phyloP scores from a whole-genome alignment of 768 basidiomycete genomes.

The Tricholoma furcatifolium region DNA sequence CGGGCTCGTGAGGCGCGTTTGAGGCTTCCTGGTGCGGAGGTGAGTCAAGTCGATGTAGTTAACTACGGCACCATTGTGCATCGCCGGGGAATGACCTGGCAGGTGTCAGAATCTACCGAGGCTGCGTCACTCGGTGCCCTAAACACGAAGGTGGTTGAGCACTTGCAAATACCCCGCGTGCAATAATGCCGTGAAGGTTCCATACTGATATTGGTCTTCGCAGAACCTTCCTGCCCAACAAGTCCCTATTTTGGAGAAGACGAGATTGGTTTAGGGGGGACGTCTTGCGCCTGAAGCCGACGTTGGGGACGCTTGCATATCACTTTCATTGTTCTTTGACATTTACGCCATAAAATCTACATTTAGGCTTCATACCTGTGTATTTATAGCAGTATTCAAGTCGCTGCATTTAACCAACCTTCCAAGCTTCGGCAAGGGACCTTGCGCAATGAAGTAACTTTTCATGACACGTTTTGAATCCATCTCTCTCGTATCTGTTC shows the following conservation, averaged over 20 bases:
- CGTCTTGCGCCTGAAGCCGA: too few relatives aligned
- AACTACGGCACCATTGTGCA: slow-evolving; percentile 36
- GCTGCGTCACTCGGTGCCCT: slow-evolving; percentile 23
- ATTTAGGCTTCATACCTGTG: too few relatives aligned
- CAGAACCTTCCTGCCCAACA: slow-evolving; percentile 8
- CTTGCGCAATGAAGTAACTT: too few relatives aligned
- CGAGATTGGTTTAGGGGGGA: slow-evolving; percentile 4
- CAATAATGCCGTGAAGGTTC: slow-evolving; percentile 19
- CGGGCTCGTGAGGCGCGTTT: slow-evolving; percentile 35
- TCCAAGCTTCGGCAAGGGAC: too few relatives aligned
- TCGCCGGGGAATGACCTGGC: neutral
- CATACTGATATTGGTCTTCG: neutral
- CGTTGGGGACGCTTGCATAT: too few relatives aligned
- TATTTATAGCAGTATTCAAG: too few relatives aligned
- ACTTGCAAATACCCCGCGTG: too few relatives aligned
- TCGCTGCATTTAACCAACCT: too few relatives aligned
- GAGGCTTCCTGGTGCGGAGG: slow-evolving; percentile 48
- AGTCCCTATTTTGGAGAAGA: slow-evolving; percentile 17
- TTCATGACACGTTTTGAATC: too few relatives aligned
- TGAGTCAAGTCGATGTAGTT: slow-evolving; percentile 36
- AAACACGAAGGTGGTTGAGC: slow-evolving; percentile 38
- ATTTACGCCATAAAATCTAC: too few relatives aligned
- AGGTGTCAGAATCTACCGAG: neutral
- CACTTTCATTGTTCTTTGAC: too few relatives aligned
- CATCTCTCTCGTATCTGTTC: too few relatives aligned